A percentile compares a stretch with the other conserved stretches of the same genome.
phyloP scores from a whole-genome alignment of 2,329 filamentous ascomycete species.

The Paecilomyces dactylethromorphus region DNA sequence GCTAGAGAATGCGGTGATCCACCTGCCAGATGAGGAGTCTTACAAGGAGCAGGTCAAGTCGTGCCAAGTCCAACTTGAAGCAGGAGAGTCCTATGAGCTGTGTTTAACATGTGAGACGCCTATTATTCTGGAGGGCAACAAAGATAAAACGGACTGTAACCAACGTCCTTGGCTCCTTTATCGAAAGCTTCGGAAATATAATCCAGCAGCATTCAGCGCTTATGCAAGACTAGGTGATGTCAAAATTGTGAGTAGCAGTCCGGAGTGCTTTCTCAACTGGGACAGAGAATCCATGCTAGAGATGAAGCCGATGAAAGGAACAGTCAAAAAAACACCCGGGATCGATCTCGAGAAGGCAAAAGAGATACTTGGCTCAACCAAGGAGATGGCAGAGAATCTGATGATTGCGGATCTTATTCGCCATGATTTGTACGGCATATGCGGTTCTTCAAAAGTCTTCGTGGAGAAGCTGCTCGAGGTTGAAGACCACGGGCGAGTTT shows the following conservation, averaged over 20 bases:
- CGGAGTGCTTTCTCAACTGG: conserved; percentile 80
- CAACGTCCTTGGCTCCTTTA: conserved; percentile 64
- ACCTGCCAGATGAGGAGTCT: conserved; percentile 32
- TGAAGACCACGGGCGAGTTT: conserved; percentile 86
- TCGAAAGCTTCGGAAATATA: conserved; percentile 59
- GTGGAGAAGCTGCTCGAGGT: conserved; percentile 77
- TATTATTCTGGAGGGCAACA: conserved; percentile 41
- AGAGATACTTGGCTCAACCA: conserved; percentile 66
- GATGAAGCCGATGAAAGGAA: conserved; percentile 95
- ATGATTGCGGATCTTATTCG: conserved; percentile 98
- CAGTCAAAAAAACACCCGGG: conserved; percentile 67
- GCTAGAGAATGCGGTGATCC: conserved; percentile 20
- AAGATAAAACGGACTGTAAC: conserved; percentile 15
- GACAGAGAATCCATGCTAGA: conserved; percentile 39
- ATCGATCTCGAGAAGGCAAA: conserved; percentile 69
- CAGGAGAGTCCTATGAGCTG: conserved; percentile 78
- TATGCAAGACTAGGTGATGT: conserved; percentile 64
- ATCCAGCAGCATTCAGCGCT: conserved; percentile 79
- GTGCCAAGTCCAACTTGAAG: conserved; percentile 66
- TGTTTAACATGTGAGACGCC: conserved; percentile 72
- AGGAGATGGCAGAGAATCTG: conserved; percentile 90
- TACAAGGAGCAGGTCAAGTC: conserved; percentile 63
- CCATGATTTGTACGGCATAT: conserved; percentile 83
- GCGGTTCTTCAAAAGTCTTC: conserved; percentile 63
- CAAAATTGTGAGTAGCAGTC: conserved; percentile 75